A percentile compares a stretch with the other conserved stretches of the same genome.
These are phyloP conservation scores for Luffa aegyptiaca DNA, from an alignment of 306 rosid genomes.

Conservation along the genomic window DNA sequence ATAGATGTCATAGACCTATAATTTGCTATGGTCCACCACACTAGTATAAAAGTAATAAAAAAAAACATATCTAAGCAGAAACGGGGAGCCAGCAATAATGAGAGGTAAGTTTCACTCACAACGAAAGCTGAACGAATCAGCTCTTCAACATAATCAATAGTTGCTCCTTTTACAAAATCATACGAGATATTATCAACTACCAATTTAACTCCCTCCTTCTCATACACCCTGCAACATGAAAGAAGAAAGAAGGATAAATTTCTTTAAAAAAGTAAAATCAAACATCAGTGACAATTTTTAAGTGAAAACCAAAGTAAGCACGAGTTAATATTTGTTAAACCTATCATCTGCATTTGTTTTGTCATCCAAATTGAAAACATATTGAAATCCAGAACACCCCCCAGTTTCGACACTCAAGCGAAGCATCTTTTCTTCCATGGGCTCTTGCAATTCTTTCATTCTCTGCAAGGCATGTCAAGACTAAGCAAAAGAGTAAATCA, in stretches of 20 bases:
- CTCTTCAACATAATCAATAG: conserved; percentile 96
- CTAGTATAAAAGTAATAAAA: background rate
- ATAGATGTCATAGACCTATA: background rate
- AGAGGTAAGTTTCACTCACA: conserved; percentile 35
- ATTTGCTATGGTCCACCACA: background rate
- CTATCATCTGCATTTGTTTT: conserved; percentile 64
- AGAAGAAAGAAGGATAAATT: background rate
- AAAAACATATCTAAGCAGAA: background rate
- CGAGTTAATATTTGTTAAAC: conserved; percentile 14
- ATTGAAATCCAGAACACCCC: conserved; percentile 96
- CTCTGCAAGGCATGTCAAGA: conserved; percentile 32
- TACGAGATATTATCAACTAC: conserved; percentile 67
- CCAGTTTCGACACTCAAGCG: conserved; percentile 85
- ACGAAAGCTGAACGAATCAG: conserved; percentile 85
- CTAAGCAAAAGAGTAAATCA: conserved; percentile 1
- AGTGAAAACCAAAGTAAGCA: background rate
- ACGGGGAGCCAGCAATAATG: background rate
- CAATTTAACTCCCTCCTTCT: conserved; percentile 67
- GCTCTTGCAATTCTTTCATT: conserved; percentile 60
- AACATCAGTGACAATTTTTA: background rate
- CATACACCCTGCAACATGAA: conserved; percentile 48
- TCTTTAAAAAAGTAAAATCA: background rate
- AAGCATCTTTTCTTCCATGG: conserved; percentile 42
- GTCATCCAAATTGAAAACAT: conserved; percentile 72
- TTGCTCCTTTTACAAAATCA: conserved; percentile 90